Percentiles rank a stretch among this genome's conserved stretches.
phyloP scores from a whole-genome alignment of 306 rosid genomes.

The Cicer arietinum region DNA sequence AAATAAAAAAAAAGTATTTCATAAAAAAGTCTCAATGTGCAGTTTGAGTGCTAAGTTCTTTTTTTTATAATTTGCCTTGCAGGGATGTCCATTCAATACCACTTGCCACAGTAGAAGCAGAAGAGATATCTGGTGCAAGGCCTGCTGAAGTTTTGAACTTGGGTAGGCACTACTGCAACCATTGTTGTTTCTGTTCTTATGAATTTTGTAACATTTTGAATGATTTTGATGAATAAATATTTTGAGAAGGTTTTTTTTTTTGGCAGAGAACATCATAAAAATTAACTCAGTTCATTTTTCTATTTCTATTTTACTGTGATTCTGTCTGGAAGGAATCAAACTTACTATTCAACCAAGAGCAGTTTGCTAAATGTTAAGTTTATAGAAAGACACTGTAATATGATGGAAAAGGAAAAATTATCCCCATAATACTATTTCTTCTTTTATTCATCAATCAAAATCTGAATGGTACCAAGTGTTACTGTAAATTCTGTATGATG shows the following conservation, averaged over 20 bases:
- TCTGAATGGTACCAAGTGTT: slow-evolving; percentile 8
- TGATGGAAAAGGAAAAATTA: slow-evolving; percentile 17
- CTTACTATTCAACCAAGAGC: not conserved
- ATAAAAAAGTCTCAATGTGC: not conserved
- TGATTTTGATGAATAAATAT: slow-evolving; percentile 23
- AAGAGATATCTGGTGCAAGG: slow-evolving; percentile 78
- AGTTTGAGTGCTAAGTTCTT: slow-evolving; percentile 14
- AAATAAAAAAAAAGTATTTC: no score
- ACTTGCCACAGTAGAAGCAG: slow-evolving; percentile 75
- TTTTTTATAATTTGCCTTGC: slow-evolving; percentile 33
- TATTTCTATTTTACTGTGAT: not conserved
- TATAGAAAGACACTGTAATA: not conserved
- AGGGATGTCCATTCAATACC: slow-evolving; percentile 66
- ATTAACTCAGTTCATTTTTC: not conserved
- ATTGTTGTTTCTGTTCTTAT: slow-evolving; percentile 11
- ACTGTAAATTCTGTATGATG: slow-evolving; percentile 26
- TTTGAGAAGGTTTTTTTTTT: not conserved
- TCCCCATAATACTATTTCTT: not conserved
- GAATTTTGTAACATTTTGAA: not conserved
- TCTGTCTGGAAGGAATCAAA: not conserved
- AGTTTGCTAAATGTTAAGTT: slow-evolving; percentile 12
- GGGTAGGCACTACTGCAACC: slow-evolving; percentile 55
- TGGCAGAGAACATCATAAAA: not conserved
- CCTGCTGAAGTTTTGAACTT: slow-evolving; percentile 92
- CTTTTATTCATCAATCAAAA: slow-evolving; percentile 2